phyloP scores from a whole-genome alignment of 2,329 filamentous ascomycete genomes.

The Penicillium sp. region DNA sequence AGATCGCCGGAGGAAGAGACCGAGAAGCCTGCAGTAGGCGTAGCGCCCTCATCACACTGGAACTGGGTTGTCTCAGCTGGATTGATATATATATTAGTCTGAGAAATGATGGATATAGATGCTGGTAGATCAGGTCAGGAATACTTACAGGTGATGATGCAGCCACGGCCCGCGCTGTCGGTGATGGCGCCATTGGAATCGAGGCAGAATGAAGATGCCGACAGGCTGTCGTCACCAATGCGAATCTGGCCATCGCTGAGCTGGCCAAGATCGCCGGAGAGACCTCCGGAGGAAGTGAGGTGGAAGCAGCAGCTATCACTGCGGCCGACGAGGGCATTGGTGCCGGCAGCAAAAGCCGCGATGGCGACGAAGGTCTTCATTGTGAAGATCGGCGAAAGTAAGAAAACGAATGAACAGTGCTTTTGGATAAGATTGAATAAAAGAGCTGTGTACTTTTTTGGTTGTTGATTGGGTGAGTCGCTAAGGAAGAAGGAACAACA shows the following conservation, averaged over 20 bases:
- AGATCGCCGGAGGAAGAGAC: constrained; percentile 59
- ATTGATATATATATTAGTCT: not conserved
- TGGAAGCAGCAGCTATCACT: constrained; percentile 56
- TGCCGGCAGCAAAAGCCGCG: constrained; percentile 45
- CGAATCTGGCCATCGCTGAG: constrained; percentile 66
- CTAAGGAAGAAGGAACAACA: not conserved
- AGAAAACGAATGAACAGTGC: constrained; percentile 15
- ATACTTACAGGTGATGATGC: constrained; percentile 64
- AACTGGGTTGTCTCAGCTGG: constrained; percentile 61
- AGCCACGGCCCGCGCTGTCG: constrained; percentile 62
- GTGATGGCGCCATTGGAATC: constrained; percentile 57
- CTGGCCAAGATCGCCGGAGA: constrained; percentile 62
- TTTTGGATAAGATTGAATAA: not conserved
- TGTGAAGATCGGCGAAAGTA: not conserved
- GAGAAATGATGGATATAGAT: too few species aligned
- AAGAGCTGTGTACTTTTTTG: constrained; percentile 1
- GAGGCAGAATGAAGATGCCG: constrained; percentile 59
- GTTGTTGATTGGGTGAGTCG: not conserved
- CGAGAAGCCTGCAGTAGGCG: constrained; percentile 59
- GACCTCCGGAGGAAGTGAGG: constrained; percentile 54
- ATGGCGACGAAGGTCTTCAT: constrained; percentile 47
- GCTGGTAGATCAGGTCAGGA: not conserved
- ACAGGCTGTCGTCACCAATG: constrained; percentile 54
- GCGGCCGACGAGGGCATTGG: constrained; percentile 48
- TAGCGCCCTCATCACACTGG: constrained; percentile 63